These are phyloP conservation scores for Mitragyna speciosa DNA, from an alignment of 257 asterid genomes.

Conservation along the genomic window DNA sequence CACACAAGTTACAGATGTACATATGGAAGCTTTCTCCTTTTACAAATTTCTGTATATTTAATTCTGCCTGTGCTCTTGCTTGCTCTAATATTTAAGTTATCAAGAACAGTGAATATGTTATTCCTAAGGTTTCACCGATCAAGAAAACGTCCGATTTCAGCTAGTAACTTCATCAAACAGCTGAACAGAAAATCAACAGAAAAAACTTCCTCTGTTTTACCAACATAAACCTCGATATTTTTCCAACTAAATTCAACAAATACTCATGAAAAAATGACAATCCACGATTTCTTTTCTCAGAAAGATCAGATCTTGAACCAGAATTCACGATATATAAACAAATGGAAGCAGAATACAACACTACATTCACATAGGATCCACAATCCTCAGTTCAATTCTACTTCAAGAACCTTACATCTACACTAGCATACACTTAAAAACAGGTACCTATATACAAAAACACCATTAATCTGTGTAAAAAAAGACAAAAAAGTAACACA, in stretches of 20 bases:
- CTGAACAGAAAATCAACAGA: neutral
- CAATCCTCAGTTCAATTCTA: slow-evolving; percentile 6
- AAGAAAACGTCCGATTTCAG: neutral
- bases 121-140: neutral
- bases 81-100: neutral
- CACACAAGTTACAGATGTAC: too few relatives aligned
- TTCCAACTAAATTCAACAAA: neutral
- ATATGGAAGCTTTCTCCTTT: neutral
- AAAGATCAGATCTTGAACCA: slow-evolving; percentile 26
- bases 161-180: neutral
- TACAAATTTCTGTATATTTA: neutral
- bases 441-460: neutral
- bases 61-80: neutral
- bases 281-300: neutral
- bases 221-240: neutral
- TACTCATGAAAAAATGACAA: neutral
- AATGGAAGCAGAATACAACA: neutral
- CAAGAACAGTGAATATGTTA: neutral
- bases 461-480: neutral
- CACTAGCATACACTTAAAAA: neutral
- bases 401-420: slow-evolving; percentile 1
- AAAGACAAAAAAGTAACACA: neutral
- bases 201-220: neutral
- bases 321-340: neutral
- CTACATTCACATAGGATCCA: neutral